Evolutionary conservation across 2,329 filamentous ascomycete species (phyloP), one percentile per base, ranked within the genome.

Genomic region (Chrysoporthe cubensis): DNA sequence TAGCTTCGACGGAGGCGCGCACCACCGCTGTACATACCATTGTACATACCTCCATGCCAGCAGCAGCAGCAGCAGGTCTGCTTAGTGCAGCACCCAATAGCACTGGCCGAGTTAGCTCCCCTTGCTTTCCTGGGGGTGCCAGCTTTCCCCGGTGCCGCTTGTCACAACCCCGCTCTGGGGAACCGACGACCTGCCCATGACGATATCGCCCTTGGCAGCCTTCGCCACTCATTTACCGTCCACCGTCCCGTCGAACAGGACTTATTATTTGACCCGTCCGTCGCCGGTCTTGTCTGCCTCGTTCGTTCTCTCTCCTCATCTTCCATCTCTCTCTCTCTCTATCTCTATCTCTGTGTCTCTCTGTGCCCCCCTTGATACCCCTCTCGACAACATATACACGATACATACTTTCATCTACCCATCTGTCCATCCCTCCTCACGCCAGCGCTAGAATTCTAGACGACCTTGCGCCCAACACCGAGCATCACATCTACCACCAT

Each of bases 401-500:
- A 26, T 26, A 26, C 26, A 26, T 26, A 26, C 26, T 26, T 26
- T 26, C 26, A 26, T 26, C 26, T 26, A 26, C 26, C 26, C 26
- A 26, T 26, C 26, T 26, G 26, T 26, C 26, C 26, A 26, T 26
- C 4, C 14, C 37, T 14, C 6, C 34, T 4, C 58, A 54, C 52
- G 42, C 5, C 57, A 32, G 37, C 26, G 59, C 48, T 52, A 58
- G 18, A 44, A 18, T 11, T 42, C 9, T 13, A 44, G n/a, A 43
- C 5, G 11, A 64, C 34, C 5, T 11, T n/a, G 18, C 48, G 43
- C 50, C 42, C 60, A 52, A 57, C 16, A 44, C 11, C 16, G 21
- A 42, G 3, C 52, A 56, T 16, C 52, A 56, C n/a, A 40, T 18
- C 32, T 3, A 21, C 13, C 43, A 44, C 62, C 63, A 79, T 79